Percentiles rank a stretch among this genome's conserved stretches.
phyloP scores from a whole-genome alignment of 78 protist genomes.

The slime mould (Dictyostelium discoideum) region DNA sequence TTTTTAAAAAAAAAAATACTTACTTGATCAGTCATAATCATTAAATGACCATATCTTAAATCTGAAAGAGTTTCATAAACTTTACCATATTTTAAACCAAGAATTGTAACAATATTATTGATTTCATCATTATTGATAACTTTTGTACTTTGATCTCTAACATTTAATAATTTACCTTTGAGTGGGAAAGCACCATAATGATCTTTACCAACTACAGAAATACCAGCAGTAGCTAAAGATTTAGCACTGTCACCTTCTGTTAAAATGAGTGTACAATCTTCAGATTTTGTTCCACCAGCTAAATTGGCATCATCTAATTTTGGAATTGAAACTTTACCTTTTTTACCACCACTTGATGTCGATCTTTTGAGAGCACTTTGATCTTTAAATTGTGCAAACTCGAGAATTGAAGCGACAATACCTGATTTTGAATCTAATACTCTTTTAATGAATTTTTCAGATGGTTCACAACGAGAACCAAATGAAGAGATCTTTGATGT shows the following conservation, averaged over 20 bases:
- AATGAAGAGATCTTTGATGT: constrained; percentile 83
- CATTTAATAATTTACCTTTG: constrained; percentile 99
- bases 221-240: constrained; percentile 88
- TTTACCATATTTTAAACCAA: constrained; percentile 93
- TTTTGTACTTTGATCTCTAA: constrained; percentile 94
- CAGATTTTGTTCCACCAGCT: constrained; percentile 92
- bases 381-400: constrained; percentile 44
- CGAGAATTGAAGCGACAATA: constrained; percentile 39
- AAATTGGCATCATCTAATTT: constrained; percentile 99
- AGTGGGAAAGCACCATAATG: constrained; percentile 99
- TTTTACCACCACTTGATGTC: constrained; percentile 25
- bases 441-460: neutral
- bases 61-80: constrained; percentile 64
- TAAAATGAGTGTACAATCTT: constrained; percentile 98
- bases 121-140: constrained; percentile 93
- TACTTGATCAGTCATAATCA: constrained; percentile 99
- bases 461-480: constrained; percentile 89
- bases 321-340: constrained; percentile 78
- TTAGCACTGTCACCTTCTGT: constrained; percentile 90
- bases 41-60: constrained; percentile 98
- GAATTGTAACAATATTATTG: constrained; percentile 86
- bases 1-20: neutral
- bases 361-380: constrained; percentile 16
- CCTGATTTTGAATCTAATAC: constrained; percentile 18
- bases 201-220: constrained; percentile 96